phyloP scores from a whole-genome alignment of 78 protist genomes.

The Pelomyxa schiedti region DNA sequence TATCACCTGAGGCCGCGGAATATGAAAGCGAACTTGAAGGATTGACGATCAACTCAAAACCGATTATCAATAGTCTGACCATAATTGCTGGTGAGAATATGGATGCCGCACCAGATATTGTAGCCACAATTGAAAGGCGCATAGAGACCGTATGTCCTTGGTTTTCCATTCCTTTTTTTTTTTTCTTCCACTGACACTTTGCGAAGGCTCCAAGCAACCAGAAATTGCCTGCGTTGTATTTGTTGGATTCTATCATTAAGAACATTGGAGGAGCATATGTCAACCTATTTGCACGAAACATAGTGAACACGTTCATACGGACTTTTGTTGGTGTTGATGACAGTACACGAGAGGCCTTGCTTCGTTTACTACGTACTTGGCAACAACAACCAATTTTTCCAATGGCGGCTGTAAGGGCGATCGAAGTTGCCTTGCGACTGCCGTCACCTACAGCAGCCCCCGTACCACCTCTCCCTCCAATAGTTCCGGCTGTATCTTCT shows the following conservation, averaged over 20 bases:
- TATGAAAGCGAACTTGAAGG: background rate
- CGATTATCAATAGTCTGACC: slow-evolving; percentile 13
- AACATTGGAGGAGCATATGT: slow-evolving; percentile 8
- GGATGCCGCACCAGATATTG: background rate
- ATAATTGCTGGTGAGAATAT: slow-evolving; percentile 11
- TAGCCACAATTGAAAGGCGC: background rate
- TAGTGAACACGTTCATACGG: background rate
- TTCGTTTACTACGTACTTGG: background rate
- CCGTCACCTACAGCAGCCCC: too few species aligned
- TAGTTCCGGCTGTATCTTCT: too few species aligned
- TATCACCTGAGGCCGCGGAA: too few species aligned
- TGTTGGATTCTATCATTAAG: slow-evolving; percentile 13
- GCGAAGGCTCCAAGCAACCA: background rate
- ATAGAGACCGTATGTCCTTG: background rate
- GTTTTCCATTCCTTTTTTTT: too few species aligned
- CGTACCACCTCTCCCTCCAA: too few species aligned
- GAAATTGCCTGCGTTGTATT: slow-evolving; percentile 11
- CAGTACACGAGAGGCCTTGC: background rate
- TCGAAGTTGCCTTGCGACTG: too few species aligned
- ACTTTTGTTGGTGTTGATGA: background rate
- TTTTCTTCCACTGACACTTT: background rate
- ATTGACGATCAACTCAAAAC: slow-evolving; percentile 20
- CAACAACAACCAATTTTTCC: too few species aligned
- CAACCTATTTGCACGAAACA: background rate
- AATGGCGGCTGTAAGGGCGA: too few species aligned